These are phyloP conservation scores for Hemerocallis citrina DNA, from an alignment of 106 monocot genomes.

Conservation along the genomic window DNA sequence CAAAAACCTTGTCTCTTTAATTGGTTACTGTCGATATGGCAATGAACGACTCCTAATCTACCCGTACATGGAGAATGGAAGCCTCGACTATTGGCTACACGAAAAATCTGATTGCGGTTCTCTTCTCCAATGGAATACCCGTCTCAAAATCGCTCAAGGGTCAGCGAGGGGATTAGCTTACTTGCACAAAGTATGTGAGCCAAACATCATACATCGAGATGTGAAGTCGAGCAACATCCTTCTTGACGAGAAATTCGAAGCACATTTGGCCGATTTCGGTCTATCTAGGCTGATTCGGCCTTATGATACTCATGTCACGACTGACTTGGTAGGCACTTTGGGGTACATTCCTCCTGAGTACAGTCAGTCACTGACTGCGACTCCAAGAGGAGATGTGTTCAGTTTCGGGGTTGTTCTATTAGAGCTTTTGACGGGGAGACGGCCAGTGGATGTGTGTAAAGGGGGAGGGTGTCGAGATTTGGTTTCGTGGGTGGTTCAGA, in stretches of 20 bases:
- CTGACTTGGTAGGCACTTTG: slow-evolving; percentile 58
- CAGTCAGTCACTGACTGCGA: slow-evolving; percentile 44
- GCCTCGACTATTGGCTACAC: slow-evolving; percentile 66
- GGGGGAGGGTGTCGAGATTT: slow-evolving; percentile 42
- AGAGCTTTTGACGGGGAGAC: slow-evolving; percentile 48
- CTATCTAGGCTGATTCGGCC: slow-evolving; percentile 53
- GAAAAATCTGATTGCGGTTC: slow-evolving; percentile 38
- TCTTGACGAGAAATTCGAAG: slow-evolving; percentile 55
- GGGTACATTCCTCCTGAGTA: slow-evolving; percentile 73
- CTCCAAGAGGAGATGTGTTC: slow-evolving; percentile 50
- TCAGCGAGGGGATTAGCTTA: slow-evolving; percentile 53
- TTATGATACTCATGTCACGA: slow-evolving; percentile 59
- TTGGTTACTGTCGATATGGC: slow-evolving; percentile 52
- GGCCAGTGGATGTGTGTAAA: slow-evolving; percentile 54
- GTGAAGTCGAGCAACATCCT: slow-evolving; percentile 75
- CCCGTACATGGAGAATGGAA: slow-evolving; percentile 69
- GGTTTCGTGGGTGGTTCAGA: slow-evolving; percentile 51
- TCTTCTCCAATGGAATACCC: slow-evolving; percentile 30
- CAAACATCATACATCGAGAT: slow-evolving; percentile 58
- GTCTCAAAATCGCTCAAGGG: slow-evolving; percentile 52
- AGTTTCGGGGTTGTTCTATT: slow-evolving; percentile 58
- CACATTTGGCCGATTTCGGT: slow-evolving; percentile 63
- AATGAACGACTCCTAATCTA: slow-evolving; percentile 50
- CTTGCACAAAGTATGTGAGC: slow-evolving; percentile 54
- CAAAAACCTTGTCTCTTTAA: slow-evolving; percentile 43